phyloP scores from a whole-genome alignment of 805 yeast species.

The Lachancea kluyveri region DNA sequence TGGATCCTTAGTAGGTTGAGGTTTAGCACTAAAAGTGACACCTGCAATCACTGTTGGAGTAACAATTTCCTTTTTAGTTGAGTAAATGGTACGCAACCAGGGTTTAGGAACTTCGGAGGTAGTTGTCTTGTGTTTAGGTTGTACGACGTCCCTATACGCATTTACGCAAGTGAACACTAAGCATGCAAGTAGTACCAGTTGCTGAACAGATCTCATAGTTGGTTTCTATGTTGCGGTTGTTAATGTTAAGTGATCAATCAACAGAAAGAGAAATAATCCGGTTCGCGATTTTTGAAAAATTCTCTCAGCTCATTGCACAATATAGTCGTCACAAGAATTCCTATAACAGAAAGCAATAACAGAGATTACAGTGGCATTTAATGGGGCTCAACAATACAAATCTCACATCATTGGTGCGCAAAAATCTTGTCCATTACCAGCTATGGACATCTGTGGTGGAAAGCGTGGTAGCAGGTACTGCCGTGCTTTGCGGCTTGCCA shows the following conservation, averaged over 20 bases:
- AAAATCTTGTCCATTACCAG: constrained; percentile 24
- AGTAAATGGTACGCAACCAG: constrained; percentile 70
- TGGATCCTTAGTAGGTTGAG: constrained; percentile 46
- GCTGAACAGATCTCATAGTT: too few relatives aligned
- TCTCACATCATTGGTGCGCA: constrained; percentile 12
- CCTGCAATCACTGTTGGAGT: constrained; percentile 63
- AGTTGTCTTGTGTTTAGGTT: constrained; percentile 32
- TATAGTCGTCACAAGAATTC: too few relatives aligned
- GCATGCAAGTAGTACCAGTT: too few relatives aligned
- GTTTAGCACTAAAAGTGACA: constrained; percentile 45
- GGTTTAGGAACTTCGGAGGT: constrained; percentile 44
- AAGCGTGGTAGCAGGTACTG: constrained; percentile 7
- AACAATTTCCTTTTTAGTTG: constrained; percentile 49
- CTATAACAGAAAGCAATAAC: too few relatives aligned
- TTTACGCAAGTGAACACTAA: too few relatives aligned
- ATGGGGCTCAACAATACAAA: constrained; percentile 4
- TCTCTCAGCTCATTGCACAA: too few relatives aligned
- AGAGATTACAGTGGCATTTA: too few relatives aligned
- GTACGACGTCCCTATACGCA: constrained; percentile 27
- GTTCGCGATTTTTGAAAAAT: too few relatives aligned
- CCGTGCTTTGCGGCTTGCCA: constrained; percentile 22
- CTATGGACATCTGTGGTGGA: constrained; percentile 22
- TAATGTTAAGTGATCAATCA: too few relatives aligned
- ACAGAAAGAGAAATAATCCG: too few relatives aligned
- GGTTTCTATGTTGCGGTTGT: too few relatives aligned